Base-by-base conservation (phyloP, 192 early-diverging fungal genomes). In the Rhizophagus clarus region DNA sequence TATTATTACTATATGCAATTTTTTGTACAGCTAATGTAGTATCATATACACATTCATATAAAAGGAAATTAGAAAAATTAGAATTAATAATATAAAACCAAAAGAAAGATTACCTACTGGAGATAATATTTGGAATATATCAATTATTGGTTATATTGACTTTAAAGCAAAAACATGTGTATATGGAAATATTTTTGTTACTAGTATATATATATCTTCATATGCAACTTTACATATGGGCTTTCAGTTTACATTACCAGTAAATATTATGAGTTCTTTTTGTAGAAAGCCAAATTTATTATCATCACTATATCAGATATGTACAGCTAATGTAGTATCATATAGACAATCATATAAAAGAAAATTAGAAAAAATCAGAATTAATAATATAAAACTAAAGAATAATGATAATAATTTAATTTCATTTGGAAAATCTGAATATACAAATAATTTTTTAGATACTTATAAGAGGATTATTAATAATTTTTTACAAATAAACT, bases 251-350 rank as follows among this genome's bases (percentile, higher is more conserved):
- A 2, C 24, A 11, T 28, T 63, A 28, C 12, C 62, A 17, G 2
- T 62, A n/a, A n/a, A 75, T 40, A 24, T 61, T 61, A 60, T 75
- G 74, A 75, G 74, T 47, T 62, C 31, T 6, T 62, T 75, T 29
- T 37, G 11, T 17, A 20, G 8, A 28, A 75, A 75, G 22, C 40
- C 32, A 11, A 75, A 75, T 6, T 40, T 75, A 40, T 37, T 61
- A 37, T 40, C 56, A 32, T 62, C 74, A 34, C 31, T 75, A 29
- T 75, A 75, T 62, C 22, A 1, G 1, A 62, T 75, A 5, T 71
- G 32, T 17, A 42, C 40, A 40, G 69, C 69, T 40, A 71, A 71
- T 42, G 69, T 71, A 29, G 40, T 71, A 29, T 71, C 69, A 6
- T 32, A 71, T 40, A 2, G 34, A 71, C 32, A 31, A 71, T 22